These are phyloP conservation scores for Hypomyces perniciosus DNA, from an alignment of 2,329 filamentous ascomycete genomes.

Conservation along the genomic window DNA sequence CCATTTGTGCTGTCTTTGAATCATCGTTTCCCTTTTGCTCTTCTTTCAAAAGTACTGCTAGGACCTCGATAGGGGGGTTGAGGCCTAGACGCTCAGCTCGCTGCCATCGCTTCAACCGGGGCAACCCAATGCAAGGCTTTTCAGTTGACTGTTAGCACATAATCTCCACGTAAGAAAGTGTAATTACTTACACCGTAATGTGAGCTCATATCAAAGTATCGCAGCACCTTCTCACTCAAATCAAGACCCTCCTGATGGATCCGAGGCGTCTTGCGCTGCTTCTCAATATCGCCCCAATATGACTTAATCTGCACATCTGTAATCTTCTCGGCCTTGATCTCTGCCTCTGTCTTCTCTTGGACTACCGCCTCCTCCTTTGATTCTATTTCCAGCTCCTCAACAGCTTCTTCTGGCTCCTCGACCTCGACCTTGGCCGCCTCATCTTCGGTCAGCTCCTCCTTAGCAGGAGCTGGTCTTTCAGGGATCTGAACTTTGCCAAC, in stretches of 20 bases:
- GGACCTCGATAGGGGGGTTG: conserved; percentile 82
- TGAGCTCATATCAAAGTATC: conserved; percentile 86
- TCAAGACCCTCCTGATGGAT: conserved; percentile 73
- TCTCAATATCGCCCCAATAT: conserved; percentile 75
- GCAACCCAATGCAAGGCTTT: conserved; percentile 82
- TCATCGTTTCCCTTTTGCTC: conserved; percentile 49
- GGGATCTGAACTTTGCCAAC: conserved; percentile 29
- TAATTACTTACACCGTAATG: conserved; percentile 75
- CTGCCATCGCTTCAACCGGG: conserved; percentile 78
- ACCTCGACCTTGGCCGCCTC: conserved; percentile 12
- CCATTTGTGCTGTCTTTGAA: conserved; percentile 66
- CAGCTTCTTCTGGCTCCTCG: conserved; percentile 18
- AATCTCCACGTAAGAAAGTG: not conserved
- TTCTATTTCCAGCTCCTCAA: conserved; percentile 23
- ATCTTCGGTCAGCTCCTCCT: conserved; percentile 13
- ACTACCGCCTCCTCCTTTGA: conserved; percentile 21
- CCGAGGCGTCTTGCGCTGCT: conserved; percentile 57
- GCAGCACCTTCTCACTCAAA: conserved; percentile 75
- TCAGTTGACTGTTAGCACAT: not conserved
- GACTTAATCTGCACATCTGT: conserved; percentile 61
- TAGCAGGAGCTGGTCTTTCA: conserved; percentile 17
- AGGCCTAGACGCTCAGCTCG: conserved; percentile 76
- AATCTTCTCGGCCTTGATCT: conserved; percentile 57
- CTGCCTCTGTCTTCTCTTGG: conserved; percentile 42
- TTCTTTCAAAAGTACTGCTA: conserved; percentile 75